Base-by-base conservation (phyloP, 2,329 filamentous ascomycete species). In the Didymella keratinophila region DNA sequence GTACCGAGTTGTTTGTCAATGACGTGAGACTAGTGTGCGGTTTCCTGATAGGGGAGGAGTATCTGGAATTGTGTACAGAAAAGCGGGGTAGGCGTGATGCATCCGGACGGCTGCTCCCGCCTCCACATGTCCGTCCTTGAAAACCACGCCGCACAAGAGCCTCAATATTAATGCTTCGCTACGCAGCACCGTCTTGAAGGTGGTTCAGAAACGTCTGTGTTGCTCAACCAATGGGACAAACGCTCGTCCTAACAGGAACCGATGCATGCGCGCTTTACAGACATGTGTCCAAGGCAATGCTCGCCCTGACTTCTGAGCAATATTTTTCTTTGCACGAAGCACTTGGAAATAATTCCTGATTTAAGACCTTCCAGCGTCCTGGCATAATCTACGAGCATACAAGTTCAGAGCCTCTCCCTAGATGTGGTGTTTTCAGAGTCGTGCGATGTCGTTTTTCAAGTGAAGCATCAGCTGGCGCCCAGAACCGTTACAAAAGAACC, bases 11-110 rank as follows among this genome's bases (percentile, higher is more conserved):
- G 12, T 20, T 3, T 32, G 20, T 43, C 37, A 44, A 58, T 52
- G 49, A 48, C 55, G 49, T 49, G 28, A 11, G 12, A 10, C 20
- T 4, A 32, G 8, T 14, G 21, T 49, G 49, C 49, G 52, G 55
- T 47, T 52, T 49, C 37, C 49, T 39, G 28, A 52, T 37, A 30
- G 20, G 49, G 55, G 37, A 14, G 20, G n/a, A 46, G 30, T 37
- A 49, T 53, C 44, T 58, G 49, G 49, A 58, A 52, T 53, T 53
- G 39, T 44, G 30, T 43, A 37, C n/a, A 23, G n/a, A 52, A 48
- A 44, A 39, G 55, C 55, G 55, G 55, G 55, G 55, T 58, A 41
- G 37, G 20, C 4, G 37, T 21, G 20, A 37, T 49, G 43, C 28
- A 18, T 54, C 9, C 42, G 21, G 32, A 14, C 55, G 55, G 55